phyloP scores from a whole-genome alignment of 148 eudicot species.

The Simmondsia chinensis region DNA sequence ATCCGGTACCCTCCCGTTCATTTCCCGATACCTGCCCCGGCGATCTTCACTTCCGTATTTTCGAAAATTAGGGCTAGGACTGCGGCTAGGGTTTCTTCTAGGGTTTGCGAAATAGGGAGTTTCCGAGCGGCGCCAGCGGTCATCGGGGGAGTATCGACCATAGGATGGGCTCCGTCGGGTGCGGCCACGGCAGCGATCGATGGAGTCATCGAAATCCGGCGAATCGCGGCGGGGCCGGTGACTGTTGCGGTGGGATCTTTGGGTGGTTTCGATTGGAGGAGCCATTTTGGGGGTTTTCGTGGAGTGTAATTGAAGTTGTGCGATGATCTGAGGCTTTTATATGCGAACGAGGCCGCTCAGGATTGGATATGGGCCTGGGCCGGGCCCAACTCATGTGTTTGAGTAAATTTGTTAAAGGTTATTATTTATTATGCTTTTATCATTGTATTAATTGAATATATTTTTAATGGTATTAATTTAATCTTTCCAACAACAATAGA shows the following conservation, averaged over 20 bases:
- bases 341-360: too few species aligned
- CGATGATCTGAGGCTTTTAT: too few species aligned
- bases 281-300: constrained; percentile 24
- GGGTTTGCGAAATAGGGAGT: constrained; percentile 36
- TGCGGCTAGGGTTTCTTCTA: constrained; percentile 22
- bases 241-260: constrained; percentile 17
- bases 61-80: constrained; percentile 14
- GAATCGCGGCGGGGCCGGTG: constrained; percentile 19
- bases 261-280: constrained; percentile 39
- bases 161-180: constrained; percentile 52
- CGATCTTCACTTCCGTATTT: constrained; percentile 17
- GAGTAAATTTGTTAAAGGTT: too few species aligned
- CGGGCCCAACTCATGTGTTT: too few species aligned
- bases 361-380: too few species aligned
- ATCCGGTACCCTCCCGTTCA: constrained; percentile 27
- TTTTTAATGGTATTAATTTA: too few species aligned
- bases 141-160: constrained; percentile 20
- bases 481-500: too few species aligned
- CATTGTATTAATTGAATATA: too few species aligned
- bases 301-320: too few species aligned
- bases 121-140: constrained; percentile 12
- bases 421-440: too few species aligned
- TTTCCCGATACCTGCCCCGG: constrained; percentile 13
- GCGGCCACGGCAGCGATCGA: constrained; percentile 20
- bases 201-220: constrained; percentile 24